phyloP scores from a whole-genome alignment of 1,284 basidiomycete species.

The Mycosarcoma maydis region DNA sequence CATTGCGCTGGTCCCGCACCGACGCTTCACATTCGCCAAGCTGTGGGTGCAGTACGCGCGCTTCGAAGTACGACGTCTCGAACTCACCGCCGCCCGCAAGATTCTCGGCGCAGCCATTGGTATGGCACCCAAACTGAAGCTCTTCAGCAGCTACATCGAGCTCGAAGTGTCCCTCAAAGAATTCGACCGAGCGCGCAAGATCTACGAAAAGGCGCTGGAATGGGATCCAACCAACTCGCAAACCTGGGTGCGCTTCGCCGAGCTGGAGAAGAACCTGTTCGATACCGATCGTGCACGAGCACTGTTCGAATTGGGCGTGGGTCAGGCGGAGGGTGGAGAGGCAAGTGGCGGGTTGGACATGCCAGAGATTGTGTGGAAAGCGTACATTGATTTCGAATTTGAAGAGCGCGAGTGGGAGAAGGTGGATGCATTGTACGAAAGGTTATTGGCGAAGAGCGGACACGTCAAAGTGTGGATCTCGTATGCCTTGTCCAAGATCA shows the following conservation, averaged over 20 bases:
- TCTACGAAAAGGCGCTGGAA: conserved; percentile 89
- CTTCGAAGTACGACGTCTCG: conserved; percentile 87
- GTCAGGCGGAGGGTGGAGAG: conserved; percentile 71
- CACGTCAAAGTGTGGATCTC: conserved; percentile 79
- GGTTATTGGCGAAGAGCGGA: conserved; percentile 83
- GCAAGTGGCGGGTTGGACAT: conserved; percentile 80
- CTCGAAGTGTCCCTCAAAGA: conserved; percentile 71
- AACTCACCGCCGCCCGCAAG: conserved; percentile 86
- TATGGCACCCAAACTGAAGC: conserved; percentile 88
- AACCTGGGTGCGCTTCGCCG: conserved; percentile 93
- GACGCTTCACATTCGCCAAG: conserved; percentile 96
- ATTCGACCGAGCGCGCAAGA: conserved; percentile 88
- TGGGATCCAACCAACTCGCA: conserved; percentile 63
- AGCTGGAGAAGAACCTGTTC: conserved; percentile 89
- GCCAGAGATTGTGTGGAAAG: conserved; percentile 86
- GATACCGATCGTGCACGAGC: conserved; percentile 91
- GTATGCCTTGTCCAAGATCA: conserved; percentile 68
- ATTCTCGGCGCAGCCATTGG: conserved; percentile 90
- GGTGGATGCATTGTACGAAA: conserved; percentile 87
- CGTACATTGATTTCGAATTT: conserved; percentile 95
- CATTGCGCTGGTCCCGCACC: conserved; percentile 88
- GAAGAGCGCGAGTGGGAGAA: conserved; percentile 90
- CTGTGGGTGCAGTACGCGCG: conserved; percentile 79
- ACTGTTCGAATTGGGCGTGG: conserved; percentile 94
- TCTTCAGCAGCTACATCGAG: conserved; percentile 63